Base-by-base conservation (phyloP, 1,139 yeast genomes). In the Wickerhamomyces sp. region DNA sequence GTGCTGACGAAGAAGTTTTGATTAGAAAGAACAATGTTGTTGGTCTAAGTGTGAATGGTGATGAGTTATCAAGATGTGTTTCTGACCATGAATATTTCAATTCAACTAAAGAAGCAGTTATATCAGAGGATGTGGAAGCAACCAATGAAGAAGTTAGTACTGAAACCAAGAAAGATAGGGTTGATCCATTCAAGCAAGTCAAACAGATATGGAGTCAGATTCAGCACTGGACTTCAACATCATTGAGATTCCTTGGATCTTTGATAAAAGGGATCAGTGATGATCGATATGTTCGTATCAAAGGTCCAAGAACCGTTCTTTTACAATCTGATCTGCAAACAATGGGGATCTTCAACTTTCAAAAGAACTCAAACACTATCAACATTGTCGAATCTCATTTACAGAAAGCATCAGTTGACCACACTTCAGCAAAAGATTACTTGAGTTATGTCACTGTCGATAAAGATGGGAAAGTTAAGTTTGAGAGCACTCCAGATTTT, bases 261-360 rank as follows among this genome's bases (percentile, higher is more conserved):
- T 13, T 39, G 8, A 11, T 43, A 10, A 37, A 46, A 6, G 27
- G 30, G 23, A 4, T 37, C 23, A 18, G 23, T 7, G 40, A 44
- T 9, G 66, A 71, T 30, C 67, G 69, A 18, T 79, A 75, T 51
- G 68, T 79, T 33, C 72, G 68, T 38, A 65, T 81, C 5, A 56
- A 68, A 9, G 87, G 87, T 0, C 85, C 86, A 14, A 69, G 85
- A 46, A 74, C 71, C 36, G 54, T 81, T 7, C 60, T 81, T 39
- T 57, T 81, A 11, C 83, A 79, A 39, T 62, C 69, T 27, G 43
- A 46, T 31, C 27, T 44, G 5, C 33, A 39, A 15, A 18, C 18
- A 9, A 5, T 27, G 5, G 23, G 15, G 14, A 7, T 37, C 7
- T 15, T 34, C 4, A 23, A 34, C n/a, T 27, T 34, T n/a, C 10